A percentile compares a stretch with the other conserved stretches of the same genome.
Evolutionary conservation across 2,329 filamentous ascomycete species (phyloP).

Genomic region (Fonsecaea nubica): DNA sequence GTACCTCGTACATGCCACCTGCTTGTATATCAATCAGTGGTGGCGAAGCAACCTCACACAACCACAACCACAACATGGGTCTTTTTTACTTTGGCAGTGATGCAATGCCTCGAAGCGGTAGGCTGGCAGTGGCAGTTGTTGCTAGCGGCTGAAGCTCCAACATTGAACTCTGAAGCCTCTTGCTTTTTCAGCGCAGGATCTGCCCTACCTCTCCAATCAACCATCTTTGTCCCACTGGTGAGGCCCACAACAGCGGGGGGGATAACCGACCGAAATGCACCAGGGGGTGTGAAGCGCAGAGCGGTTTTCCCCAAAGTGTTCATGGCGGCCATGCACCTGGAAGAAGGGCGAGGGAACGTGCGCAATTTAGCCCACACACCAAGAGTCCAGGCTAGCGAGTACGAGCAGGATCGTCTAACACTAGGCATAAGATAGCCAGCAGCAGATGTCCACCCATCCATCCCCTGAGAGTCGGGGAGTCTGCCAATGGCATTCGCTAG

Average conservation of each 20-base stretch:
- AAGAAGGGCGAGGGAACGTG: conserved; percentile 23
- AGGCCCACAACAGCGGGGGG: conserved; percentile 21
- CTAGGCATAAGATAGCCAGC: conserved; percentile 9
- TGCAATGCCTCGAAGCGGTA: conserved; percentile 4
- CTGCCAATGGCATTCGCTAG: not conserved
- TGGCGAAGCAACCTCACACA: not conserved
- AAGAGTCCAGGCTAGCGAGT: conserved; percentile 22
- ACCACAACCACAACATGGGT: conserved; percentile 3
- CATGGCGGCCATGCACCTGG: conserved; percentile 26
- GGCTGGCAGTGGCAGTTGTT: conserved; percentile 12
- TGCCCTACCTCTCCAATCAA: conserved; percentile 4
- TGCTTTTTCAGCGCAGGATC: conserved; percentile 3
- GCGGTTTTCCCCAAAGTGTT: conserved; percentile 19
- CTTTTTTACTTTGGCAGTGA: conserved; percentile 21
- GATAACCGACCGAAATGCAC: conserved; percentile 19
- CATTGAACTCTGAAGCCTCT: not conserved
- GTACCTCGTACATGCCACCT: not conserved
- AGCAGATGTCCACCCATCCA: conserved; percentile 1
- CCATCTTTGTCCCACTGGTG: not conserved
- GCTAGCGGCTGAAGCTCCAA: conserved; percentile 17
- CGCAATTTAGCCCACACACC: conserved; percentile 18
- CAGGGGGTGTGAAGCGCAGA: conserved; percentile 2
- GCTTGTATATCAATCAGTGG: not conserved
- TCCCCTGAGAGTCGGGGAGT: conserved; percentile 10
- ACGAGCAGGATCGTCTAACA: conserved; percentile 19